Evolutionary conservation across 2,329 filamentous ascomycete genomes (phyloP).

Genomic region (Diaporthe aspalathi): DNA sequence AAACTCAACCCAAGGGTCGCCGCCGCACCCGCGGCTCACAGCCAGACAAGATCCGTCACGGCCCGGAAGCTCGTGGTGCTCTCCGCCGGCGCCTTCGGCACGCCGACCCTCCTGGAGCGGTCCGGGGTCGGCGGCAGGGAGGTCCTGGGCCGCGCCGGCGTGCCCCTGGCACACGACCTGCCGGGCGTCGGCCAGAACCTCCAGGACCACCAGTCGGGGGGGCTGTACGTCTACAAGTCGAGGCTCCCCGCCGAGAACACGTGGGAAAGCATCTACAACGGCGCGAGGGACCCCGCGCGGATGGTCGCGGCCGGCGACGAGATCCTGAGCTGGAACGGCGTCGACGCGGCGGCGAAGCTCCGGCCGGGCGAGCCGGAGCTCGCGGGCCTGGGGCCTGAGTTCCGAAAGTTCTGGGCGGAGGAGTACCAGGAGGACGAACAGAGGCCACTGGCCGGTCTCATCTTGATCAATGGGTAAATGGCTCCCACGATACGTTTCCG

Average conservation of each 20-base stretch:
- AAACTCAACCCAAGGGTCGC: too few species aligned
- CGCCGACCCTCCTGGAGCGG: background rate
- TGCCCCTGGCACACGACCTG: conserved; percentile 47
- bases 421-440: background rate
- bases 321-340: conserved; percentile 1
- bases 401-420: conserved; percentile 43
- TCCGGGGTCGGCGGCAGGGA: background rate
- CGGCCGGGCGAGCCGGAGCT: conserved; percentile 45
- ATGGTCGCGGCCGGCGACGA: background rate
- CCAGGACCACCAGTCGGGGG: conserved; percentile 51
- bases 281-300: conserved; percentile 1
- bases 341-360: background rate
- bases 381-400: conserved; percentile 58
- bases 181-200: conserved; percentile 66
- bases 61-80: background rate
- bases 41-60: too few species aligned
- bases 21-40: too few species aligned
- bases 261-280: background rate
- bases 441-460: background rate
- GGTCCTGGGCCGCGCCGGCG: background rate
- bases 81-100: background rate
- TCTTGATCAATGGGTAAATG: background rate
- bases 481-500: too few species aligned
- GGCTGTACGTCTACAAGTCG: background rate
- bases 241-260: background rate